These are phyloP conservation scores for Fusarium setosum DNA, from an alignment of 2,329 filamentous ascomycete genomes.

Conservation along the genomic window DNA sequence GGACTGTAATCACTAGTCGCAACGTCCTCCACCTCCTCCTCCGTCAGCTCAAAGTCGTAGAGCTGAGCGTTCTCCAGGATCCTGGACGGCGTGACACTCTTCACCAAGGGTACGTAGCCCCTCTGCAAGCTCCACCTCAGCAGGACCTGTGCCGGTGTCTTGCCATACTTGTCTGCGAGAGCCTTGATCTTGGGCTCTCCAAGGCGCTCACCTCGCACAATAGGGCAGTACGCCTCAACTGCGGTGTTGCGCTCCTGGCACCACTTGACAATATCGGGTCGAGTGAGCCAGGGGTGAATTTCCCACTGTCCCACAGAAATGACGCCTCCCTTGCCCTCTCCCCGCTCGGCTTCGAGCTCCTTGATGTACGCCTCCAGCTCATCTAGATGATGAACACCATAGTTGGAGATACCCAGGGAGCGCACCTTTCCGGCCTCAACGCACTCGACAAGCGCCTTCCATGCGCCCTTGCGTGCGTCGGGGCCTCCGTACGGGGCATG, in stretches of 20 bases:
- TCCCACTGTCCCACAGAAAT: slow-evolving; percentile 91
- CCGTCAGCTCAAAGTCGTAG: slow-evolving; percentile 66
- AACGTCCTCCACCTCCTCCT: slow-evolving; percentile 63
- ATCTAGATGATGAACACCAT: slow-evolving; percentile 71
- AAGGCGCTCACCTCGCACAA: slow-evolving; percentile 75
- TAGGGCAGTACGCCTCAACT: slow-evolving; percentile 72
- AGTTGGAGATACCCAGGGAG: slow-evolving; percentile 74
- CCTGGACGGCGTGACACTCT: slow-evolving; percentile 75
- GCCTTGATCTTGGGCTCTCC: slow-evolving; percentile 73
- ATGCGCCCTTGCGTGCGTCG: slow-evolving; percentile 66
- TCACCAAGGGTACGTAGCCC: slow-evolving; percentile 77
- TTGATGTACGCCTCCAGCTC: slow-evolving; percentile 69
- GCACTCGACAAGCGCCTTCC: slow-evolving; percentile 72
- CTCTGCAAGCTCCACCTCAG: slow-evolving; percentile 87
- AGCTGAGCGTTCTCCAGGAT: slow-evolving; percentile 72
- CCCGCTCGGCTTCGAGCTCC: slow-evolving; percentile 70
- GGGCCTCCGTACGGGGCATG: slow-evolving; percentile 71
- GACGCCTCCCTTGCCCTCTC: slow-evolving; percentile 74
- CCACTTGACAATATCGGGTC: slow-evolving; percentile 85
- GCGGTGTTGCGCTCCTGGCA: slow-evolving; percentile 71
- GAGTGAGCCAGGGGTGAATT: slow-evolving; percentile 87
- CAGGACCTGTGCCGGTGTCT: slow-evolving; percentile 80
- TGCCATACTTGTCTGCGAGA: slow-evolving; percentile 78
- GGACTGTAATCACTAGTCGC: slow-evolving; percentile 65
- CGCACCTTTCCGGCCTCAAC: slow-evolving; percentile 71